Conservation (phyloP, 2,329 filamentous ascomycete genomes). For the Aquanectria penicillioides region DNA sequence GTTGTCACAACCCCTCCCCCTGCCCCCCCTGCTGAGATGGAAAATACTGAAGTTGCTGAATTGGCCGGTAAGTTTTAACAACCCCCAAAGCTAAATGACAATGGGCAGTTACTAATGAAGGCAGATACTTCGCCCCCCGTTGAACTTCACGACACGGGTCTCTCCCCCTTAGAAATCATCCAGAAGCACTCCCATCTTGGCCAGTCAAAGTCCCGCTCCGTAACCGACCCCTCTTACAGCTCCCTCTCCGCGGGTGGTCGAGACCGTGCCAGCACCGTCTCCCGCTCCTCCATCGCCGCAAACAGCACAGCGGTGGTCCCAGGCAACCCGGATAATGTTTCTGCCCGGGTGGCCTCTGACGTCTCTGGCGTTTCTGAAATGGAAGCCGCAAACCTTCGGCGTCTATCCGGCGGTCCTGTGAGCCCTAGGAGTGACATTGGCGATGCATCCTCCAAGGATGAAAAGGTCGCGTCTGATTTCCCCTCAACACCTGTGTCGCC, state of each 20-base stretch:
- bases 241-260: slow-evolving; percentile 35
- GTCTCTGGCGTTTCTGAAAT: slow-evolving; percentile 36
- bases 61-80: slow-evolving; percentile 53
- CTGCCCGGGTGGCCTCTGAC: slow-evolving; percentile 33
- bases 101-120: too few species aligned
- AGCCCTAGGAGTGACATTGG: slow-evolving; percentile 32
- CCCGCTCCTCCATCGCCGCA: slow-evolving; percentile 37
- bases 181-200: slow-evolving; percentile 45
- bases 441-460: slow-evolving; percentile 14
- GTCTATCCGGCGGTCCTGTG: slow-evolving; percentile 27
- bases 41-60: slow-evolving; percentile 56
- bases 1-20: slow-evolving; percentile 30
- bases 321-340: slow-evolving; percentile 23
- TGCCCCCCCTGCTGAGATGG: slow-evolving; percentile 49
- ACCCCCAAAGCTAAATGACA: too few species aligned
- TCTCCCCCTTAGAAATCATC: slow-evolving; percentile 53
- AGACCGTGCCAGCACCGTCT: slow-evolving; percentile 42
- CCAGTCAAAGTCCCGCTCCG: slow-evolving; percentile 24
- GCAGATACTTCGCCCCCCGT: slow-evolving; percentile 55
- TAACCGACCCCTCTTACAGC: slow-evolving; percentile 37
- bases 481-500: slow-evolving; percentile 40
- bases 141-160: slow-evolving; percentile 58
- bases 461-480: slow-evolving; percentile 18
- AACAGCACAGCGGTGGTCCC: slow-evolving; percentile 9
- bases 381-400: slow-evolving; percentile 32